Conservation (phyloP, 371 early-diverging fungal genomes). For the Syncephalastrum sp. region DNA sequence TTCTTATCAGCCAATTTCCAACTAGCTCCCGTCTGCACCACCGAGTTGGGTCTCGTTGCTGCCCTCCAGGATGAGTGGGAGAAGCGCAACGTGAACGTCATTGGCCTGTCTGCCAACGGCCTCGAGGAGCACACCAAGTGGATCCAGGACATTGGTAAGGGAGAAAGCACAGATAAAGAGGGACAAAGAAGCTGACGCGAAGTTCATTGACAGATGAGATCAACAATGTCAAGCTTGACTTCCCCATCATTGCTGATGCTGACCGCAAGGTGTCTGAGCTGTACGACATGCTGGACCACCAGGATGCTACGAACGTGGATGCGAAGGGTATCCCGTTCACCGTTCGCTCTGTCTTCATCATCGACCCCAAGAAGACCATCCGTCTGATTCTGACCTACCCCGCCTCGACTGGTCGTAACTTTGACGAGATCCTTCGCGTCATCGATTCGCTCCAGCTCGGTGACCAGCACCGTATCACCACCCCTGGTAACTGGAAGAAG, state of each 20-base stretch:
- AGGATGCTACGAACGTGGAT: conserved; percentile 88
- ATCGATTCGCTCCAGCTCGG: conserved; percentile 90
- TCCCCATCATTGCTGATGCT: conserved; percentile 94
- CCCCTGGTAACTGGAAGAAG: conserved; percentile 93
- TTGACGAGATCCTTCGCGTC: conserved; percentile 91
- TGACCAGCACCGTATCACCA: conserved; percentile 85
- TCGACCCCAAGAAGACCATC: conserved; percentile 90
- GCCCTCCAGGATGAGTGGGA: conserved; percentile 75
- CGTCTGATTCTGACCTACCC: conserved; percentile 91
- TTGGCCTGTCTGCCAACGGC: conserved; percentile 89
- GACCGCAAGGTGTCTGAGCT: conserved; percentile 81
- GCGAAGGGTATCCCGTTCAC: conserved; percentile 90
- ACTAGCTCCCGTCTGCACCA: conserved; percentile 90
- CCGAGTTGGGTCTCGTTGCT: conserved; percentile 92
- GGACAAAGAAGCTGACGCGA: too few relatives aligned
- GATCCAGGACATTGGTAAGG: conserved; percentile 77
- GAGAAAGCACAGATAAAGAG: too few relatives aligned
- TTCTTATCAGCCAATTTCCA: neutral
- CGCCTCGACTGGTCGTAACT: conserved; percentile 91
- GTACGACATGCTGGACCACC: conserved; percentile 93
- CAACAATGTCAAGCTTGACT: conserved; percentile 69
- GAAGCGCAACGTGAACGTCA: conserved; percentile 82
- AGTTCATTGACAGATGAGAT: conserved; percentile 57
- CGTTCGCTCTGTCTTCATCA: conserved; percentile 92
- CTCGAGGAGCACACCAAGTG: conserved; percentile 81